Percentiles rank a stretch among this genome's conserved stretches.
These are phyloP conservation scores for Salix suchowensis DNA, from an alignment of 345 rosid species.

Conservation along the genomic window DNA sequence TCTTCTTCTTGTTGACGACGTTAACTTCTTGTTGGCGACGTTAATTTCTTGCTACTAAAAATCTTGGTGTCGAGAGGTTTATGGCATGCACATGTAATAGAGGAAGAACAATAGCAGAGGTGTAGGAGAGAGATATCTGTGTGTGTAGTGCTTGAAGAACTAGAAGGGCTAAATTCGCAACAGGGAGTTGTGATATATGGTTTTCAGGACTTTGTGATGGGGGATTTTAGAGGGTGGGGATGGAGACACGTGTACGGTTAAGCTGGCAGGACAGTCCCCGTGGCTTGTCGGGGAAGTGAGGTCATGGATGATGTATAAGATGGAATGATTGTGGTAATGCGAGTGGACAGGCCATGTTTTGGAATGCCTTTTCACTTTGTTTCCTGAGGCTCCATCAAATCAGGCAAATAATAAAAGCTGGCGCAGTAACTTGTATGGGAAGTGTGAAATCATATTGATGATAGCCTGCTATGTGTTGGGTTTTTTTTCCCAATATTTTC, in stretches of 20 bases:
- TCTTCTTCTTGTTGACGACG: neutral
- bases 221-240: conserved; percentile 33
- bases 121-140: neutral
- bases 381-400: conserved; percentile 18
- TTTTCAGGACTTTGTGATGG: neutral
- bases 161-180: conserved; percentile 11
- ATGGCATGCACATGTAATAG: neutral
- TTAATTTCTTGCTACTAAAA: neutral
- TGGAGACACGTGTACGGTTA: conserved; percentile 45
- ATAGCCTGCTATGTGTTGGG: neutral
- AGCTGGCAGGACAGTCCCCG: conserved; percentile 31
- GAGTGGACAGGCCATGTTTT: conserved; percentile 42
- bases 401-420: neutral
- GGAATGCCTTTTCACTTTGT: conserved; percentile 11
- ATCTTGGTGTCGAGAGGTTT: neutral
- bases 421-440: neutral
- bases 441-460: neutral
- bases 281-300: conserved; percentile 48
- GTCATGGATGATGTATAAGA: conserved; percentile 47
- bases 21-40: neutral
- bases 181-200: conserved; percentile 28
- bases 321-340: conserved; percentile 39
- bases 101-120: neutral
- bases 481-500: neutral
- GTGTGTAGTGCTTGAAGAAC: neutral